Evolutionary conservation across 495 filamentous ascomycete species (phyloP), one percentile per base, ranked within the genome.

Genomic region (Letharia columbiana): DNA sequence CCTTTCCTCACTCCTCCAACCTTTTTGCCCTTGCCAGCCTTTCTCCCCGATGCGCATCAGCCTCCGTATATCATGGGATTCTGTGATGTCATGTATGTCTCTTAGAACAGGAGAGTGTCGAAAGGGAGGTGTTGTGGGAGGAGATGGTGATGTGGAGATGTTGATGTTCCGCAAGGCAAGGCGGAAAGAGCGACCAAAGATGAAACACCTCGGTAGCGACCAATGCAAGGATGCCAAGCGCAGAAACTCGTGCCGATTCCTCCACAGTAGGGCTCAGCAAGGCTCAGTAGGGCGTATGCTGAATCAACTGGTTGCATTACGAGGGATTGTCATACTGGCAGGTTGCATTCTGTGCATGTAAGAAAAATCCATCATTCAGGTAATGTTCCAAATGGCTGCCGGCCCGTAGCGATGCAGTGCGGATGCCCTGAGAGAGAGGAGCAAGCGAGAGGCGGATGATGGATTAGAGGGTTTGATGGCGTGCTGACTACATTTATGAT

Each of bases 141-240:
- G 35, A 57, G 41, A 35, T 58, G 60, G 20, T 62, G 63, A 65
- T 60, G 61, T 63, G 61, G 63, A 60, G 20, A 57, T 57, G 54
- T 44, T 65, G 52, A 63, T 20, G 44, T 63, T 63, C 6, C 35
- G 31, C n/a, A 39, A 44, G 45, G 33, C 40, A 28, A 35, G 39
- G 63, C 63, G 63, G 63, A 65, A 65, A 65, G 63, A 57, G 63
- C 35, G 20, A 56, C 15, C 35, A 39, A 47, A 60, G 42, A 47
- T 65, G 63, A 65, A 65, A 65, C 63, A 50, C 17, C n/a, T 37
- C 63, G 54, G 63, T 65, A 17, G 54, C 58, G 63, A 39, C 63
- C 63, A 65, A 59, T 65, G 28, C 54, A 45, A 65, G 63, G 40
- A 65, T 57, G 23, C 31, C 54, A 58, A 41, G 41, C 41, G 45